phyloP scores from a whole-genome alignment of 2,329 filamentous ascomycete genomes.

The Aspergillus sp. region DNA sequence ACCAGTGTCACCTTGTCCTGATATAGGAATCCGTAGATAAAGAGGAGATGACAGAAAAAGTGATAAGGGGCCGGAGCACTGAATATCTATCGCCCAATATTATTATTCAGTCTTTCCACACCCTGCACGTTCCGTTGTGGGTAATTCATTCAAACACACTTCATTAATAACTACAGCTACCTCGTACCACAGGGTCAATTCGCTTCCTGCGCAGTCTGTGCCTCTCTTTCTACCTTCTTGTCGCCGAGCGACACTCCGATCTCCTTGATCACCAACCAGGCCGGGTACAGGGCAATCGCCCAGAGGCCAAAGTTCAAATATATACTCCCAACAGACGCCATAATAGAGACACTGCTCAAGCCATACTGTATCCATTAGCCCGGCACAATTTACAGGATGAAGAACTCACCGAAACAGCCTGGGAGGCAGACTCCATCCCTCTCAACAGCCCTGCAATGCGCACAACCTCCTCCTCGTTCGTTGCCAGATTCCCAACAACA shows the following conservation, averaged over 20 bases:
- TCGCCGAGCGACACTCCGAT: constrained; percentile 46
- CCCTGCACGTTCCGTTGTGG: too few relatives aligned
- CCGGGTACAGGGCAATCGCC: constrained; percentile 62
- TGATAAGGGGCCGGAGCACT: too few relatives aligned
- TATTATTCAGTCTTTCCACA: too few relatives aligned
- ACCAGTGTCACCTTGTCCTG: too few relatives aligned
- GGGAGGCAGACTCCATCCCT: constrained; percentile 70
- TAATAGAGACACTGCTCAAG: constrained; percentile 59
- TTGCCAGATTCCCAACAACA: constrained; percentile 65
- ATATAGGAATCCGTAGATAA: too few relatives aligned
- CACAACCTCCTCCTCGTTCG: constrained; percentile 63
- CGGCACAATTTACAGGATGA: not conserved
- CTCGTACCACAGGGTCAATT: not conserved
- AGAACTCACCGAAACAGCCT: constrained; percentile 60
- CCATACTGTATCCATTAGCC: constrained; percentile 54
- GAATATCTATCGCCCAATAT: too few relatives aligned
- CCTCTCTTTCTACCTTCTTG: constrained; percentile 25
- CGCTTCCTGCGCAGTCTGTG: not conserved
- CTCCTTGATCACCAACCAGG: constrained; percentile 64
- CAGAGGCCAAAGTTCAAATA: constrained; percentile 72
- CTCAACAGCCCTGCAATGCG: constrained; percentile 67
- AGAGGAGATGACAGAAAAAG: too few relatives aligned
- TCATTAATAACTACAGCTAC: too few relatives aligned
- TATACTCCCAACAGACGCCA: constrained; percentile 64
- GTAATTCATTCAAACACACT: too few relatives aligned